These are phyloP conservation scores for Aspergillus tamarii DNA, from an alignment of 2,329 filamentous ascomycete species.

Conservation along the genomic window DNA sequence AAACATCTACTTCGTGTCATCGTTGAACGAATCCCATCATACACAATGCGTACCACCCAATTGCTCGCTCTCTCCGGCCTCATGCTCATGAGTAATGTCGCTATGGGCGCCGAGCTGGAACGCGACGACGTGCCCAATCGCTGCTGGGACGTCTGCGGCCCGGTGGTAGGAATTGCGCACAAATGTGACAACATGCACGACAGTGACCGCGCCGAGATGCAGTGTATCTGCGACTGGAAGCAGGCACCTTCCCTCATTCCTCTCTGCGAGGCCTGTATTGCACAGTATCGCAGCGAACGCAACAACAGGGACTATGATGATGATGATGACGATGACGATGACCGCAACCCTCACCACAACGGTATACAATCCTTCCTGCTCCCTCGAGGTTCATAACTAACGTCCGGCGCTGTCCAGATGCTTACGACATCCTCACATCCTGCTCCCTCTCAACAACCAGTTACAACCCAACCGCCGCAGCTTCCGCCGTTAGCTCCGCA, in stretches of 20 bases:
- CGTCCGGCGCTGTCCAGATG: slow-evolving; percentile 22
- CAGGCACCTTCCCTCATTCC: slow-evolving; percentile 31
- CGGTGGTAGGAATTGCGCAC: slow-evolving; percentile 27
- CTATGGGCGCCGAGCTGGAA: slow-evolving; percentile 31
- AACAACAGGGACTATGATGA: slow-evolving; percentile 16
- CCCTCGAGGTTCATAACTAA: slow-evolving; percentile 12
- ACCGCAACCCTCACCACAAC: slow-evolving; percentile 28
- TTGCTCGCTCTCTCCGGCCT: slow-evolving; percentile 29
- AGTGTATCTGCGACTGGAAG: slow-evolving; percentile 34
- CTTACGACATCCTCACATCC: slow-evolving; percentile 33
- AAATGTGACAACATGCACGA: slow-evolving; percentile 29
- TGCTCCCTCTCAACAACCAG: slow-evolving; percentile 33
- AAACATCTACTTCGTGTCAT: background rate
- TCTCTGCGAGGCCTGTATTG: slow-evolving; percentile 37
- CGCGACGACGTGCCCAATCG: slow-evolving; percentile 31
- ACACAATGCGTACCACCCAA: slow-evolving; percentile 27
- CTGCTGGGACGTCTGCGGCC: slow-evolving; percentile 31
- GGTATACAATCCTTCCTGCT: slow-evolving; percentile 20
- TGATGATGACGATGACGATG: slow-evolving; percentile 17
- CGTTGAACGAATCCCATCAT: background rate
- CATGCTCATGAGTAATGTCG: slow-evolving; percentile 26
- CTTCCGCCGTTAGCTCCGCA: slow-evolving; percentile 16
- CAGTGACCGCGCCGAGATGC: slow-evolving; percentile 28
- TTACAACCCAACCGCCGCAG: slow-evolving; percentile 29
- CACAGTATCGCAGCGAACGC: slow-evolving; percentile 25